Evolutionary conservation across 2,329 filamentous ascomycete genomes (phyloP).

Genomic region (Fusarium mundagurra): DNA sequence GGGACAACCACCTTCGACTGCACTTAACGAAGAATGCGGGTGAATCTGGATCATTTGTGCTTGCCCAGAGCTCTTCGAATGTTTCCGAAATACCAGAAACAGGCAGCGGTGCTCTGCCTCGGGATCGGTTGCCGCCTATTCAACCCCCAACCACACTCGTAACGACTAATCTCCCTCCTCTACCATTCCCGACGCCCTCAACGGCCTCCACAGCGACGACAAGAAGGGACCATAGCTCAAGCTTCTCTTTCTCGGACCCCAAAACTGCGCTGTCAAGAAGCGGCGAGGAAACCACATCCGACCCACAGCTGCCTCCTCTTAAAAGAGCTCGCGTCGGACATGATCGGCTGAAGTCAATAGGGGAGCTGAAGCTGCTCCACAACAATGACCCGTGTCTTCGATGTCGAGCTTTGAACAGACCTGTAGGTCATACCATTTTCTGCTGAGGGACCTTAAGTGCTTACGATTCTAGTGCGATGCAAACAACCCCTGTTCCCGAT

Average conservation of each 20-base stretch:
- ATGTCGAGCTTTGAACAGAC: constrained; percentile 58
- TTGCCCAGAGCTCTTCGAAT: constrained; percentile 18
- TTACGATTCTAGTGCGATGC: constrained; percentile 59
- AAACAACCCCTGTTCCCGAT: constrained; percentile 59
- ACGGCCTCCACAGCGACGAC: constrained; percentile 43
- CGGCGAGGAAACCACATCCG: constrained; percentile 58
- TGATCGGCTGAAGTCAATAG: constrained; percentile 65
- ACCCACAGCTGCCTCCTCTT: constrained; percentile 64
- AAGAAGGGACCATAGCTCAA: constrained; percentile 41
- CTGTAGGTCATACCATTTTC: constrained; percentile 49
- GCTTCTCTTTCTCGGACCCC: constrained; percentile 53
- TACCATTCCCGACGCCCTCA: constrained; percentile 45
- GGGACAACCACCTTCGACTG: constrained; percentile 60
- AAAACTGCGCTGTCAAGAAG: constrained; percentile 49
- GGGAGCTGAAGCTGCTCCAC: constrained; percentile 61
- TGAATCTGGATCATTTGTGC: constrained; percentile 57
- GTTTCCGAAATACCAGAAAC: constrained; percentile 23
- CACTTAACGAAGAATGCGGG: constrained; percentile 55
- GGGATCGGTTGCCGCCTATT: constrained; percentile 45
- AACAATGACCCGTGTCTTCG: constrained; percentile 61
- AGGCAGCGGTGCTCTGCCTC: constrained; percentile 34
- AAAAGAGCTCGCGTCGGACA: constrained; percentile 64
- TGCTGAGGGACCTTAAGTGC: background rate
- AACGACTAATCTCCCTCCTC: constrained; percentile 43
- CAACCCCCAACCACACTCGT: constrained; percentile 51